phyloP scores from a whole-genome alignment of 225 moss, liverwort and hornwort genomes.

The Thuidium tamariscinum region DNA sequence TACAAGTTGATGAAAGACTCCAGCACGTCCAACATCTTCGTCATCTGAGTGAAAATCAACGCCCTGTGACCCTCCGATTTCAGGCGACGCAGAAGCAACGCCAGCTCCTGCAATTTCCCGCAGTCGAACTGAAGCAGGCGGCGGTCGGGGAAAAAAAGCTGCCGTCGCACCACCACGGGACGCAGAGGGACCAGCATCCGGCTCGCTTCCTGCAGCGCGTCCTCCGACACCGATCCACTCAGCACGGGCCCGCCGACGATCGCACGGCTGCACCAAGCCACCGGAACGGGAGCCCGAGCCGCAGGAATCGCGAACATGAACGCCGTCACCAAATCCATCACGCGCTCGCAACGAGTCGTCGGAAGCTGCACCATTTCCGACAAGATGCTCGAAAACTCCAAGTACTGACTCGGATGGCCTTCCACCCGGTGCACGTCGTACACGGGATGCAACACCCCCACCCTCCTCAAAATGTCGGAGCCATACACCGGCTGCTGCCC shows the following conservation, averaged over 20 bases:
- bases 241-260: not conserved
- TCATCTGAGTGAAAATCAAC: slow-evolving; percentile 97
- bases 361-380: slow-evolving; percentile 78
- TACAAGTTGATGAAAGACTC: slow-evolving; percentile 96
- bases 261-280: slow-evolving; percentile 77
- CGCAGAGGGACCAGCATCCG: slow-evolving; percentile 60
- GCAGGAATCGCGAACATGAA: slow-evolving; percentile 95
- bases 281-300: slow-evolving; percentile 66
- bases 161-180: slow-evolving; percentile 71
- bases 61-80: slow-evolving; percentile 92
- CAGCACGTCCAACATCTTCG: slow-evolving; percentile 89
- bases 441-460: slow-evolving; percentile 59
- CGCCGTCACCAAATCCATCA: slow-evolving; percentile 66
- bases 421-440: slow-evolving; percentile 66
- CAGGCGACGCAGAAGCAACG: slow-evolving; percentile 59
- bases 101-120: slow-evolving; percentile 85
- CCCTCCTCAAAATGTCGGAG: slow-evolving; percentile 44
- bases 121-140: slow-evolving; percentile 98
- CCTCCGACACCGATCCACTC: not conserved
- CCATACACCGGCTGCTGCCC: slow-evolving; percentile 55
- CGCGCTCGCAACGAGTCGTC: slow-evolving; percentile 49
- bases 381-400: slow-evolving; percentile 74
- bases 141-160: slow-evolving; percentile 92
- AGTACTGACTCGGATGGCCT: slow-evolving; percentile 18
- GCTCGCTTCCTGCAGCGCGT: slow-evolving; percentile 37